A percentile compares a stretch with the other conserved stretches of the same genome.
These are phyloP conservation scores for Trametes punicea DNA, from an alignment of 768 basidiomycete genomes.

Conservation along the genomic window DNA sequence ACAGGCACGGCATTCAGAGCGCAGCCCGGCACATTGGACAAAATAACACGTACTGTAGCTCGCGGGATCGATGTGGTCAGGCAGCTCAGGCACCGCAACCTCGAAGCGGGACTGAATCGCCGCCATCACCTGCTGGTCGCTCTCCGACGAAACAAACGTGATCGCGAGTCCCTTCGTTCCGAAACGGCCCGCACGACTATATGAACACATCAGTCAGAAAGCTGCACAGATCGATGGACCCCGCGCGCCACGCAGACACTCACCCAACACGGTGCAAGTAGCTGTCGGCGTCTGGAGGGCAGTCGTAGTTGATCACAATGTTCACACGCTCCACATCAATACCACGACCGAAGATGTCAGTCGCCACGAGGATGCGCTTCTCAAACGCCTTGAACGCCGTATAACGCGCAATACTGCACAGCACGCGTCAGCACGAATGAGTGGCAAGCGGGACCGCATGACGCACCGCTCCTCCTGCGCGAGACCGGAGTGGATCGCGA, in stretches of 20 bases:
- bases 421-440: conserved; percentile 7
- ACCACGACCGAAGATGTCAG: conserved; percentile 98
- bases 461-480: conserved; percentile 93
- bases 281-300: conserved; percentile 94
- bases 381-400: conserved; percentile 99
- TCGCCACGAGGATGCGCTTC: conserved; percentile 97
- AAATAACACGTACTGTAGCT: conserved; percentile 77
- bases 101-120: conserved; percentile 96
- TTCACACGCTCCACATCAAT: conserved; percentile 99
- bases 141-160: conserved; percentile 91
- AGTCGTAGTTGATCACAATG: conserved; percentile 99
- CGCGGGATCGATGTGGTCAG: conserved; percentile 89
- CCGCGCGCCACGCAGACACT: conserved; percentile 29
- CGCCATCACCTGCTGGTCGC: conserved; percentile 91
- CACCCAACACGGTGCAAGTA: conserved; percentile 98
- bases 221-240: background rate
- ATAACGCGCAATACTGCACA: conserved; percentile 82
- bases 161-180: conserved; percentile 99
- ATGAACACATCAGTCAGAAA: background rate
- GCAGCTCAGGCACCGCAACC: conserved; percentile 93
- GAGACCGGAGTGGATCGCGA: conserved; percentile 93
- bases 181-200: conserved; percentile 97
- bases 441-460: background rate
- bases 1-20: too few relatives aligned
- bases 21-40: background rate